Percentiles rank a stretch among this genome's conserved stretches.
Evolutionary conservation across 257 asterid genomes (phyloP).

Genomic region (Solanum rostratum): DNA sequence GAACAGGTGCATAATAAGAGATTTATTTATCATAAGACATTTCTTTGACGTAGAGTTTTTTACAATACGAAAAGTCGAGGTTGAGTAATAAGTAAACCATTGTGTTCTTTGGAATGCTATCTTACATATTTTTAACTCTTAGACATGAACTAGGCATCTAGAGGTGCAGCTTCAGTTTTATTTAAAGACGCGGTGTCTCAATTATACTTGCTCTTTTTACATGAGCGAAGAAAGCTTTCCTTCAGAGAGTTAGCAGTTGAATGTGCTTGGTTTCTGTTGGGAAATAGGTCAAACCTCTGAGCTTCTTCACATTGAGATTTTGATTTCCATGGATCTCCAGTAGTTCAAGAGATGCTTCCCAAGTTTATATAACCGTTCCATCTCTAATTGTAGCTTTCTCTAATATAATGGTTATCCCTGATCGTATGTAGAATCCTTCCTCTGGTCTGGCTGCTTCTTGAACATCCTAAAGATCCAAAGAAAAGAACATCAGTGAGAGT

Average conservation of each 20-base stretch:
- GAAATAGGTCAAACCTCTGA: neutral
- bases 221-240: neutral
- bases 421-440: conserved; percentile 77
- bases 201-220: neutral
- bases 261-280: neutral
- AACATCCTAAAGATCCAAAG: conserved; percentile 42
- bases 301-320: neutral
- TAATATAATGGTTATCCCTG: conserved; percentile 52
- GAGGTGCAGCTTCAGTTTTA: neutral
- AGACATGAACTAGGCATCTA: neutral
- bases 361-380: conserved; percentile 52
- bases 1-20: neutral
- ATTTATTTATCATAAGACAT: no score
- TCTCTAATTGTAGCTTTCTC: conserved; percentile 79
- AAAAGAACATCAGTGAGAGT: neutral
- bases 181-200: neutral
- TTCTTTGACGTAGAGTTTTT: neutral
- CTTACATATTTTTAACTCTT: neutral
- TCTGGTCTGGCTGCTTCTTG: conserved; percentile 69
- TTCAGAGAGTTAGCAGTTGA: neutral
- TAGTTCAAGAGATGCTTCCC: neutral
- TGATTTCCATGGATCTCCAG: neutral
- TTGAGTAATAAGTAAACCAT: neutral
- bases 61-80: neutral
- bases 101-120: neutral